Percentiles rank a stretch among this genome's conserved stretches.
Evolutionary conservation across 2,329 filamentous ascomycete genomes (phyloP).

Genomic region (Scedosporium boydii): DNA sequence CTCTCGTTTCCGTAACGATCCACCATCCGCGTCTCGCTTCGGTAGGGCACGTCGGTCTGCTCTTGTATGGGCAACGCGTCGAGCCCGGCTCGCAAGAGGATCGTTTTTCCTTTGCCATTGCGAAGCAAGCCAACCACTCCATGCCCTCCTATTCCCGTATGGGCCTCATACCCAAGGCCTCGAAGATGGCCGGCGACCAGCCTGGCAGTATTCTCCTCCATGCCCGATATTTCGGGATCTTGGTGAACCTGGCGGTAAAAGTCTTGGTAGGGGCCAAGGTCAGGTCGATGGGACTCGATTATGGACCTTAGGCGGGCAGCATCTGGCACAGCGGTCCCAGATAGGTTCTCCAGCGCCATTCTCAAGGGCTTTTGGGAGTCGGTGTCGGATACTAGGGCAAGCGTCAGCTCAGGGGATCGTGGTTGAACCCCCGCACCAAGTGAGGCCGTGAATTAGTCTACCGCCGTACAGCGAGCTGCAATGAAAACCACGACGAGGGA

Average conservation of each 20-base stretch:
- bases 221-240: conserved; percentile 49
- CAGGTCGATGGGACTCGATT: background rate
- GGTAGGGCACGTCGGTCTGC: conserved; percentile 43
- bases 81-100: conserved; percentile 53
- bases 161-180: conserved; percentile 29
- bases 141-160: conserved; percentile 42
- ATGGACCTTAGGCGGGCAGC: too few relatives aligned
- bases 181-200: conserved; percentile 32
- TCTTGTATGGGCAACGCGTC: conserved; percentile 52
- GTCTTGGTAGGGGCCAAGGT: conserved; percentile 21
- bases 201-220: conserved; percentile 42
- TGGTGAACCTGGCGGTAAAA: conserved; percentile 50
- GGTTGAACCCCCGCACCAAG: too few relatives aligned
- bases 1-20: conserved; percentile 36
- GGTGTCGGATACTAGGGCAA: too few relatives aligned
- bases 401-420: too few relatives aligned
- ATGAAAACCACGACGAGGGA: too few relatives aligned
- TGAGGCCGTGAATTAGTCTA: too few relatives aligned
- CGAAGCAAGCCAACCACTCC: conserved; percentile 45
- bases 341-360: too few relatives aligned
- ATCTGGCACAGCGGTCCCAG: too few relatives aligned
- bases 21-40: conserved; percentile 24
- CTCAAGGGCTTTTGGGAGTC: too few relatives aligned
- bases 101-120: conserved; percentile 43
- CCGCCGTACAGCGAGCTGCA: too few relatives aligned